Percentiles rank a stretch among this genome's conserved stretches.
These are phyloP conservation scores for Talaromyces nanjingensis DNA, from an alignment of 495 filamentous ascomycete species.

Conservation along the genomic window DNA sequence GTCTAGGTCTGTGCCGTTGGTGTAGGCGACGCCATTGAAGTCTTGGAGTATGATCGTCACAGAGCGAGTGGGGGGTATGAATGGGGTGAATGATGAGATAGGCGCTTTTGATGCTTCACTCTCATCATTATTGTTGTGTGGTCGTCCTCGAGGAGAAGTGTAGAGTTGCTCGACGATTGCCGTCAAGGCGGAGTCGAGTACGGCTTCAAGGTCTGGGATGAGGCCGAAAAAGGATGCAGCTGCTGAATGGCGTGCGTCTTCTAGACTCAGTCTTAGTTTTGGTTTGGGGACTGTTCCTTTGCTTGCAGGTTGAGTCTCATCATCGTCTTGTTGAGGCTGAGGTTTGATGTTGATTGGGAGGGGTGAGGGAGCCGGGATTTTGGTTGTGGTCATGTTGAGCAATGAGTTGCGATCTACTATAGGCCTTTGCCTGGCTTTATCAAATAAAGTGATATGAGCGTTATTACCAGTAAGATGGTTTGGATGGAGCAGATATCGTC, in stretches of 20 bases:
- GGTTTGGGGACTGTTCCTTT: constrained; percentile 36
- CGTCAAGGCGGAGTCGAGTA: constrained; percentile 54
- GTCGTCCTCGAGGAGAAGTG: constrained; percentile 28
- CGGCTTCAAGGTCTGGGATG: constrained; percentile 47
- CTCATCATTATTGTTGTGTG: background rate
- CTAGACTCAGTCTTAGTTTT: constrained; percentile 62
- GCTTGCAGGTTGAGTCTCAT: background rate
- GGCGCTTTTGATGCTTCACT: background rate
- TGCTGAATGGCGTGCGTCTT: constrained; percentile 62
- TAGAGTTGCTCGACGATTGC: constrained; percentile 63
- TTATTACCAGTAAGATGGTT: background rate
- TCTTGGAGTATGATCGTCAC: constrained; percentile 80
- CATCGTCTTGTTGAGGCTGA: background rate
- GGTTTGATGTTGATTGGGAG: constrained; percentile 3
- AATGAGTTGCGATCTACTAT: background rate
- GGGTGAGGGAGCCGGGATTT: background rate
- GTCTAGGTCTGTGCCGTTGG: constrained; percentile 75
- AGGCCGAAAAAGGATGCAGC: constrained; percentile 54
- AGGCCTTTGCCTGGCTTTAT: background rate
- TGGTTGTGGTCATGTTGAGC: constrained; percentile 1
- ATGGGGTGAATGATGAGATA: constrained; percentile 20
- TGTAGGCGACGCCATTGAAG: constrained; percentile 83
- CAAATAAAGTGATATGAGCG: background rate
- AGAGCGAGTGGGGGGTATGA: constrained; percentile 56
- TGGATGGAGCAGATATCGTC: background rate